Base-by-base conservation (phyloP, 257 asterid genomes). In the Catharanthus roseus region DNA sequence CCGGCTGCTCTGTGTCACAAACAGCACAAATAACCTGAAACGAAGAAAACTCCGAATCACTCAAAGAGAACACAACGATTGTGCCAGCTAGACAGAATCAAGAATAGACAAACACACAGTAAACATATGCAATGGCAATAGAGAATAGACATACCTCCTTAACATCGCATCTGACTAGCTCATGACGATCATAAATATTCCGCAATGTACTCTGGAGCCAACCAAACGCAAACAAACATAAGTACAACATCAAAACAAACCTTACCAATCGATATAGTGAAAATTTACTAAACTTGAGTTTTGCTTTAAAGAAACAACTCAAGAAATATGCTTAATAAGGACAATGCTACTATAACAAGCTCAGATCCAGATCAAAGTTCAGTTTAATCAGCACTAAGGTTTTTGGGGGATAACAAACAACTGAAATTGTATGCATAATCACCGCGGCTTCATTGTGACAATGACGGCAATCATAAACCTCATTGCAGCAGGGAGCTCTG, bases 1-100 rank as follows among this genome's bases (percentile, higher is more conserved):
- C 97, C 19, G 96, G 96, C 73, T 95, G 99, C 79, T 95, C 97
- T 2, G 97, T 88, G 82, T 95, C 99, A 64, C 97, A 95, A 80
- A 95, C 99, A 57, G 93, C 78, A 77, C 99, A 95, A 31, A 95
- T 95, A 73, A 93, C 97, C 99, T 93, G 87, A 84, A 83, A 41
- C 39, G 53, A 62, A 24, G 33, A 45, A 69, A 19, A 26, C 49
- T n/a, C 12, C 74, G 24, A 33, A 34, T 24, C 67, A 21, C 19
- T 58, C 69, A 55, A 55, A 23, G 7, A 66, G 16, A 16, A 38
- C 36, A 67, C 24, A 34, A 34, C 42, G 68, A 51, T 31, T 55
- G 49, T 33, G 11, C 33, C 21, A 36, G 64, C 19, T 6, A 73
- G 76, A 28, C n/a, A 70, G 33, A 34, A 69, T 36, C 67, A 9